Conservation (phyloP, 371 early-diverging fungal genomes). For the Actinomucor elegans region DNA sequence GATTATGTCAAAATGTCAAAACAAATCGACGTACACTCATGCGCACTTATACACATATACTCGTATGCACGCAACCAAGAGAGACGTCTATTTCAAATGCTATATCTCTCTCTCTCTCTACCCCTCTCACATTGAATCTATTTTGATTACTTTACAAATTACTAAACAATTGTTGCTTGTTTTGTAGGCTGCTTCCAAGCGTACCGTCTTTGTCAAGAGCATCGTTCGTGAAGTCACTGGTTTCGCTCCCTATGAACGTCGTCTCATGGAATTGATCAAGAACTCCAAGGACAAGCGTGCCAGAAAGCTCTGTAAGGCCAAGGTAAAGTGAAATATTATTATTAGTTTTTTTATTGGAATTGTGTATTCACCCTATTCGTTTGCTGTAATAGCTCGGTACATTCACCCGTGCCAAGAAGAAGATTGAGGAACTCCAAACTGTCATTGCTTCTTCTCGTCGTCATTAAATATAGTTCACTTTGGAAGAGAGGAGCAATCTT, state of each 20-base stretch:
- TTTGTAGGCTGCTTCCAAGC: conserved; percentile 74
- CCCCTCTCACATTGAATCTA: too few species aligned
- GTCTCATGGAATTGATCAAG: conserved; percentile 99
- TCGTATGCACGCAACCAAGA: too few species aligned
- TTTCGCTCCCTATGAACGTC: conserved; percentile 98
- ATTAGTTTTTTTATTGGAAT: conserved; percentile 41
- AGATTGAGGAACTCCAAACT: conserved; percentile 95
- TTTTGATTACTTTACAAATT: too few species aligned
- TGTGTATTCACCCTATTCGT: background rate
- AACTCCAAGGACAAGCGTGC: conserved; percentile 99
- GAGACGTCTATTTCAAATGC: too few species aligned
- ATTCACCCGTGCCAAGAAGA: conserved; percentile 95
- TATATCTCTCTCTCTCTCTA: too few species aligned
- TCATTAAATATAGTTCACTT: too few species aligned
- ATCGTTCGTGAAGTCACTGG: conserved; percentile 97
- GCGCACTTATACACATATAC: too few species aligned
- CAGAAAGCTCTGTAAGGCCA: conserved; percentile 97
- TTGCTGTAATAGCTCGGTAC: conserved; percentile 86
- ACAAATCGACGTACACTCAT: too few species aligned
- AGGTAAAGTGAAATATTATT: conserved; percentile 71
- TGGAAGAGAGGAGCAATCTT: too few species aligned
- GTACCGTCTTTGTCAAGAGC: conserved; percentile 89
- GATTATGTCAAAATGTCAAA: too few species aligned
- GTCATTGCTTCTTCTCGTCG: conserved; percentile 97
- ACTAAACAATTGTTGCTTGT: background rate